phyloP scores from a whole-genome alignment of 805 yeast genomes.

The Lipomyces orientalis region DNA sequence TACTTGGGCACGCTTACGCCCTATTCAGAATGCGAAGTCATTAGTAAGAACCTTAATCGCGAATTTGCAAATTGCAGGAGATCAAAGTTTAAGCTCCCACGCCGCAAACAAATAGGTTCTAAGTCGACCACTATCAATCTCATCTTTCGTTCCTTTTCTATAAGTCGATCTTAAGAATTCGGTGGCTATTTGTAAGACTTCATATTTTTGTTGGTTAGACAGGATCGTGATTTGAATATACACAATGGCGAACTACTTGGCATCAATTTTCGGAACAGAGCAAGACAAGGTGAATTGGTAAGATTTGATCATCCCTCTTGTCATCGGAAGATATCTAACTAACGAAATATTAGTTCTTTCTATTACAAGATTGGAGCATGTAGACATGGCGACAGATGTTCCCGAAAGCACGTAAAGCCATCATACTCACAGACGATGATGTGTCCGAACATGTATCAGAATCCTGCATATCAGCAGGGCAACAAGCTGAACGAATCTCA shows the following conservation, averaged over 20 bases:
- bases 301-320: conserved; percentile 18
- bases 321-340: not conserved
- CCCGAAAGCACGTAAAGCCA: conserved; percentile 71
- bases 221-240: not conserved
- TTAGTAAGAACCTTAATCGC: conserved; percentile 10
- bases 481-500: conserved; percentile 45
- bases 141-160: not conserved
- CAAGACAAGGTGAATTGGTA: conserved; percentile 48
- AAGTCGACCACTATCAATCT: not conserved
- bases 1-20: not conserved
- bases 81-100: not conserved
- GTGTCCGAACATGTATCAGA: conserved; percentile 66
- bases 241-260: conserved; percentile 46
- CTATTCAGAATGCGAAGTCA: not conserved
- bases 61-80: not conserved
- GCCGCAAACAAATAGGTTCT: no score
- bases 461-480: conserved; percentile 53
- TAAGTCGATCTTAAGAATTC: not conserved
- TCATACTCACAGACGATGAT: conserved; percentile 66
- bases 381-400: conserved; percentile 88
- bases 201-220: not conserved
- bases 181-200: not conserved
- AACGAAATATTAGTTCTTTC: conserved; percentile 50
- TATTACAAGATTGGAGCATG: conserved; percentile 89
- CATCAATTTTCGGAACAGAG: conserved; percentile 48